phyloP scores from a whole-genome alignment of 2,329 filamentous ascomycete species.

The Ceratocystis ficicola region DNA sequence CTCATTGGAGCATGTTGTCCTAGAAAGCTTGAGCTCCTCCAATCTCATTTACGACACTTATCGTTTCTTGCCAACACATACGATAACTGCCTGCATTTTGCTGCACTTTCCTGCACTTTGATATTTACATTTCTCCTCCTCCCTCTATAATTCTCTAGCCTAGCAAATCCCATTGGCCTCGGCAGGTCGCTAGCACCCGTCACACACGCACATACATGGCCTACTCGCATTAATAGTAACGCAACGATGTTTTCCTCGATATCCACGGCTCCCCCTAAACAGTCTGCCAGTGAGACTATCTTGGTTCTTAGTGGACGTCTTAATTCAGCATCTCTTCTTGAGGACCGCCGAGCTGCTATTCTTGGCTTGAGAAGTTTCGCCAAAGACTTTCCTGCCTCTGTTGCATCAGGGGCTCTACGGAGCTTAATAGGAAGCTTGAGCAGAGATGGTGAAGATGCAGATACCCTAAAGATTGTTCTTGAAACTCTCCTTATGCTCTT shows the following conservation, averaged over 20 bases:
- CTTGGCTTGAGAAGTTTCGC: conserved; percentile 88
- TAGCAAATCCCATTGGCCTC: not conserved
- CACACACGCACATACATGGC: conserved; percentile 1
- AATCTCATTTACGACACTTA: conserved; percentile 16
- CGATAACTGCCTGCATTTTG: not conserved
- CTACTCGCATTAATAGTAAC: conserved; percentile 36
- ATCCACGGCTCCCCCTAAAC: conserved; percentile 70
- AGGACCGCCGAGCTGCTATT: conserved; percentile 88
- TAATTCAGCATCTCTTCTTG: conserved; percentile 77
- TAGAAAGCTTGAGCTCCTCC: conserved; percentile 24
- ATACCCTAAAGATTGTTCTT: conserved; percentile 87
- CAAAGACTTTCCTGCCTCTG: conserved; percentile 89
- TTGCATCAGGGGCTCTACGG: conserved; percentile 82
- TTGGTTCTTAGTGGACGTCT: conserved; percentile 77
- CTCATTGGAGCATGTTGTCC: conserved; percentile 2
- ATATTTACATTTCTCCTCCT: not conserved
- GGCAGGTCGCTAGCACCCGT: not conserved
- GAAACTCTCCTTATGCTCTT: conserved; percentile 95
- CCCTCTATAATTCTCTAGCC: not conserved
- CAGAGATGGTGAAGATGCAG: conserved; percentile 86
- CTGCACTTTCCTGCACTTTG: not conserved
- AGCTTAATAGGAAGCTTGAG: conserved; percentile 74
- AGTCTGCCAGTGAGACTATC: conserved; percentile 92
- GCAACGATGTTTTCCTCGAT: conserved; percentile 37
- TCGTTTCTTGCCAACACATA: not conserved